Evolutionary conservation across 1,284 basidiomycete species (phyloP), one percentile per base, ranked within the genome.

Genomic region (Trichosporon sp.): DNA sequence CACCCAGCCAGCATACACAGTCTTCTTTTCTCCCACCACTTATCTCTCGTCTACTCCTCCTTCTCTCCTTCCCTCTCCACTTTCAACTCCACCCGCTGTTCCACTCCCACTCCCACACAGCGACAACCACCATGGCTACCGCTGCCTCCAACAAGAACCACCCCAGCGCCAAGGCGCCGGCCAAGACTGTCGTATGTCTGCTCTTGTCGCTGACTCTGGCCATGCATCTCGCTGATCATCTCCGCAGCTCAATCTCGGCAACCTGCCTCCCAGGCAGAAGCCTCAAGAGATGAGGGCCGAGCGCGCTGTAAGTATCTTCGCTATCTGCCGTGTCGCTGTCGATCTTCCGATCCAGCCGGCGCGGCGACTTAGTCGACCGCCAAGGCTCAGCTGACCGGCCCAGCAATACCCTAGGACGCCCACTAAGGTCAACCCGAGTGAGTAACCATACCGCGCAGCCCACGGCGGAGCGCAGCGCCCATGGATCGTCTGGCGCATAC

Each of bases 391-490:
- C 49, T 54, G 49, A 54, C 49, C 29, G 25, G 25, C 13, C 6
- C n/a, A 58, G 36, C 23, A 59, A 21, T 64, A 49, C 52, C 83
- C 83, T 32, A 74, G 83, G 65, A 84, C 83, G 25, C 83, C 83
- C 13, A 81, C 81, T 2, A 74, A 80, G 54, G 81, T 82, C 68
- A 81, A 79, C 71, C 78, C 79, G 58, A 75, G 79, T 79, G 60
- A 67, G 79, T 75, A 25, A 4, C 13, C 56, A 32, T n/a, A n/a
- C 13, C 27, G 5, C 21, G 19, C 36, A 44, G 19, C 40, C 4
- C 14, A 4, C 19, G 16, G n/a, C 40, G 19, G n/a, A n/a, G 16
- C 40, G 19, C 19, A 21, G 2, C 11, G 40, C 10, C 40, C 13
- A 21, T 23, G 11, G 56, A 69, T 67, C 36, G 69, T 31, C 14